phyloP scores from a whole-genome alignment of 23 red algal genomes.

The Gracilaria vermiculophylla region DNA sequence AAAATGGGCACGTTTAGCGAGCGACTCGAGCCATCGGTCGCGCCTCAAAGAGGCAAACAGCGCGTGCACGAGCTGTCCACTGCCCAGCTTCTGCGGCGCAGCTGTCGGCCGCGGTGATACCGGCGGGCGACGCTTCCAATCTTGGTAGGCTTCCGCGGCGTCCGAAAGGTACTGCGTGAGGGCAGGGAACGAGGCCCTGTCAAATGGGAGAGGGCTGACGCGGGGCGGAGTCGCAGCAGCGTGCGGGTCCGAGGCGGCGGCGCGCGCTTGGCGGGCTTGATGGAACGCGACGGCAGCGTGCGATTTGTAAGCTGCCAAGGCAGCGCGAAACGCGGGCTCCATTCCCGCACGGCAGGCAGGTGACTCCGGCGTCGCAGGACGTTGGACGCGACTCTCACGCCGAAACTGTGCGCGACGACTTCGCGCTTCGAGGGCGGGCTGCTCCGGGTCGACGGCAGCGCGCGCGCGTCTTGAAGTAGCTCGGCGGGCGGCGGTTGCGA shows the following conservation, averaged over 20 bases:
- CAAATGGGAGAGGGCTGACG: neutral
- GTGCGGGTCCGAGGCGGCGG: neutral
- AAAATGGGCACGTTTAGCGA: neutral
- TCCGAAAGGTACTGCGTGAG: conserved; percentile 23
- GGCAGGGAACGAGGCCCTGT: conserved; percentile 37
- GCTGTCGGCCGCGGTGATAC: neutral
- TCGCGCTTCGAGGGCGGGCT: no score
- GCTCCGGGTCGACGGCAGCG: no score
- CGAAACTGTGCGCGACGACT: no score
- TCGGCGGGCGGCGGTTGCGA: no score
- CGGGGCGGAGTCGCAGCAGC: neutral
- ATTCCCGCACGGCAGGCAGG: no score
- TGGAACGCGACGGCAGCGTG: neutral
- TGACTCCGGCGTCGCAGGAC: no score
- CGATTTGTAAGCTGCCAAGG: neutral
- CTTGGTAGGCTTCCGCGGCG: conserved; percentile 3
- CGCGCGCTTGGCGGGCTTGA: neutral
- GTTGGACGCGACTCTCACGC: no score
- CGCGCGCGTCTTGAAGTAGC: no score
- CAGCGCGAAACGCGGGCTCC: neutral
- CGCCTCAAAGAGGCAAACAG: conserved; percentile 9
- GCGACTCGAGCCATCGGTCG: neutral
- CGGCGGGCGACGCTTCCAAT: neutral
- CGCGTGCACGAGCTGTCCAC: conserved; percentile 15
- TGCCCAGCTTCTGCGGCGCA: neutral